Evolutionary conservation across 768 basidiomycete genomes (phyloP), one percentile per base, ranked within the genome.

Genomic region (Chiua virens): DNA sequence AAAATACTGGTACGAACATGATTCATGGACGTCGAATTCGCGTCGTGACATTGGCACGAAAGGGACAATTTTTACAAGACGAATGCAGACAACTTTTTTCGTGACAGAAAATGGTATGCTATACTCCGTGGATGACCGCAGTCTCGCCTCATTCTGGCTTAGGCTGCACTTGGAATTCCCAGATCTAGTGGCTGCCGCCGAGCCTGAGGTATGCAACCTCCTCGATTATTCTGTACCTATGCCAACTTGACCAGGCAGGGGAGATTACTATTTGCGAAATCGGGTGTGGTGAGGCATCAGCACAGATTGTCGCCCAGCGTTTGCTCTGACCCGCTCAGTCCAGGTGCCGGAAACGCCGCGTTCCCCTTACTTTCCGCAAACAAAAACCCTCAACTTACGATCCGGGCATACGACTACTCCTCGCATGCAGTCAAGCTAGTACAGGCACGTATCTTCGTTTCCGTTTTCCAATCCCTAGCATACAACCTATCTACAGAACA

Each of bases 91-190:
- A 94, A 95, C 58, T 98, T 99, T 72, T 99, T 98, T 75, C 86
- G 90, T 36, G 86, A 98, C 70, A 78, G 97, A 50, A 90, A 92
- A 74, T 99, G 97, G 88, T 83, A 63, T 17, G 3, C 1, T 6
- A 46, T 1, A n/a, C n/a, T n/a, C 8, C 20, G 18, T 30, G 2
- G 40, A 42, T 20, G 41, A 43, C 38, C 23, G 13, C 27, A 1
- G 18, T 13, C 7, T 45, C 8, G 34, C 11, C 50, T 55, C 28
- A 64, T 38, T 43, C 49, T 4, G 30, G 34, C 5, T 1, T 23
- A 89, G 87, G 96, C 75, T 98, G 27, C 82, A 89, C 59, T 83
- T 91, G n/a, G 97, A 99, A 68, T 98, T 98, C 61, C 90, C 89
- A 0, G 94, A 98, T 61, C 78, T 98, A 20, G 73, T 88, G 22